Evolutionary conservation across 345 rosid genomes (phyloP).

Genomic region (Salix dunnii): DNA sequence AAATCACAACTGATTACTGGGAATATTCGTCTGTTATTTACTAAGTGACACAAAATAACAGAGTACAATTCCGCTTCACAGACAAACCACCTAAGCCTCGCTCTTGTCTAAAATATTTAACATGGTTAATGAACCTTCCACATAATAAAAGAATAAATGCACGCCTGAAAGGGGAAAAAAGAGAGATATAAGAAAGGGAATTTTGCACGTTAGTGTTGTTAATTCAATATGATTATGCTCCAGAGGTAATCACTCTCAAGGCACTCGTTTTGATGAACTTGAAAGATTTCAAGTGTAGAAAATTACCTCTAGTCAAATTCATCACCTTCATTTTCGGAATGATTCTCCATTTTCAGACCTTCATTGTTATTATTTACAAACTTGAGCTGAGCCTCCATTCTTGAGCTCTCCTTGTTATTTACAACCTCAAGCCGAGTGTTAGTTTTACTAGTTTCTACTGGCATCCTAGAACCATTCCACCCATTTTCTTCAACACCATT

Average conservation of each 20-base stretch:
- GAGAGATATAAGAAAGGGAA: neutral
- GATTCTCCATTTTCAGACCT: slow-evolving; percentile 46
- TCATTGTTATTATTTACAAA: slow-evolving; percentile 52
- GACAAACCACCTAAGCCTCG: slow-evolving; percentile 24
- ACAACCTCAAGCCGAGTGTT: slow-evolving; percentile 41
- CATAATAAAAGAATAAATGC: slow-evolving; percentile 45
- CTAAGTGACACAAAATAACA: slow-evolving; percentile 17
- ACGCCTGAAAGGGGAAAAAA: slow-evolving; percentile 30
- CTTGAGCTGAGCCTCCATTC: slow-evolving; percentile 47
- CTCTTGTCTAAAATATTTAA: slow-evolving; percentile 28
- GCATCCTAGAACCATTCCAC: slow-evolving; percentile 32
- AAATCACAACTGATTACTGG: slow-evolving; percentile 23
- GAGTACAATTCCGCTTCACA: slow-evolving; percentile 24
- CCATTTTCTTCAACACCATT: slow-evolving; percentile 32
- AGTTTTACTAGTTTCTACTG: slow-evolving; percentile 26
- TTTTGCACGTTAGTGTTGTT: neutral
- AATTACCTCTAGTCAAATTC: slow-evolving; percentile 60
- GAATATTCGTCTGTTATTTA: slow-evolving; percentile 31
- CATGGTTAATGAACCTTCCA: slow-evolving; percentile 31
- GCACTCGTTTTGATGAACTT: neutral
- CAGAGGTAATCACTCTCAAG: neutral
- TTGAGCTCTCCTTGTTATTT: slow-evolving; percentile 51
- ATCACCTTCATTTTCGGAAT: slow-evolving; percentile 53
- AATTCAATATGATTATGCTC: neutral
- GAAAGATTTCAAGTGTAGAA: neutral